A percentile compares a stretch with the other conserved stretches of the same genome.
Evolutionary conservation across 176 grass and related monocot genomes (phyloP).

Genomic region (Pharus latifolius): DNA sequence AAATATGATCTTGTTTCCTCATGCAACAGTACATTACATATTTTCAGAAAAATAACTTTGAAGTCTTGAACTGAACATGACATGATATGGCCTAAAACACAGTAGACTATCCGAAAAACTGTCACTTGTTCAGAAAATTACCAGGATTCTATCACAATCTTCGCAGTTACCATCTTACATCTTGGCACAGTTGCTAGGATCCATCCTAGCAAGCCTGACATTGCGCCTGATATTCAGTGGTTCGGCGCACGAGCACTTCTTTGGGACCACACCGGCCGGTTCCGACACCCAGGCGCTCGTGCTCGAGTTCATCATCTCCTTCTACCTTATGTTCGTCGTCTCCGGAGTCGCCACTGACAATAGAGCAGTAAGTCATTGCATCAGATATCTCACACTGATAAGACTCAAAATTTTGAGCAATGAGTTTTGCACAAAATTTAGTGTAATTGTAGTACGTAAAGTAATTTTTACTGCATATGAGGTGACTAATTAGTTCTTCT

Average conservation of each 20-base stretch:
- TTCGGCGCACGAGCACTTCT: constrained; percentile 30
- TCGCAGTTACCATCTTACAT: constrained; percentile 60
- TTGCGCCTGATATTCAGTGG: constrained; percentile 57
- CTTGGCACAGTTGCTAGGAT: constrained; percentile 45
- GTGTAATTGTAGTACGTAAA: too few species aligned
- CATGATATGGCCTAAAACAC: background rate
- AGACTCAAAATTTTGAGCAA: too few species aligned
- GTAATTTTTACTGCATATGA: too few species aligned
- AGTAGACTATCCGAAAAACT: background rate
- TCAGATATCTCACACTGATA: background rate
- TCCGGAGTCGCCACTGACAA: constrained; percentile 86
- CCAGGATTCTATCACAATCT: background rate
- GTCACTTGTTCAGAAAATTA: too few species aligned
- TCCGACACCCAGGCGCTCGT: constrained; percentile 47
- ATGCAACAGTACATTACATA: too few species aligned
- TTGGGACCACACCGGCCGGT: constrained; percentile 50
- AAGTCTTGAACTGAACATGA: too few species aligned
- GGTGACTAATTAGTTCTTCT: too few species aligned
- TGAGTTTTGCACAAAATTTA: too few species aligned
- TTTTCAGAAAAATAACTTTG: too few species aligned
- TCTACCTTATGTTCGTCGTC: constrained; percentile 90
- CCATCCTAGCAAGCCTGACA: constrained; percentile 53
- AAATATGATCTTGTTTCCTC: too few species aligned
- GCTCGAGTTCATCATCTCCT: constrained; percentile 77
- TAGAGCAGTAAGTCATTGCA: constrained; percentile 37